A percentile compares a stretch with the other conserved stretches of the same genome.
Evolutionary conservation across 495 filamentous ascomycete genomes (phyloP).

Genomic region (Annulohypoxylon bovei): DNA sequence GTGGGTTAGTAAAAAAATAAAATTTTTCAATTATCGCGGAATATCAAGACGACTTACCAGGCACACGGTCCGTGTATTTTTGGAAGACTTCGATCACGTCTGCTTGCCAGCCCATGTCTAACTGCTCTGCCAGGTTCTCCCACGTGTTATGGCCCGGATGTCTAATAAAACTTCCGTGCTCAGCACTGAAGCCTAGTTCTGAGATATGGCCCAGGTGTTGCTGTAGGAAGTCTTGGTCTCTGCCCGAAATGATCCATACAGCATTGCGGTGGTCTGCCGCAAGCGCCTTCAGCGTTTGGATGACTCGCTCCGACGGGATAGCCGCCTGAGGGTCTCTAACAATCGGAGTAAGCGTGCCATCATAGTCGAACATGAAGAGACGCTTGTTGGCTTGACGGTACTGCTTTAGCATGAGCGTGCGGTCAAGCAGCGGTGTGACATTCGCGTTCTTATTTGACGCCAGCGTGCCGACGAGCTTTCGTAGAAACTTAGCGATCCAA

Average conservation of each 20-base stretch:
- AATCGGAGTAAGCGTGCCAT: slow-evolving; percentile 96
- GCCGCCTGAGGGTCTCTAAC: slow-evolving; percentile 88
- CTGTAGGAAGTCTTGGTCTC: slow-evolving; percentile 87
- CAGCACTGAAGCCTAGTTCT: slow-evolving; percentile 87
- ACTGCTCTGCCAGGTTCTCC: slow-evolving; percentile 84
- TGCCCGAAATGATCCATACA: slow-evolving; percentile 98
- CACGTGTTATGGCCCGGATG: slow-evolving; percentile 76
- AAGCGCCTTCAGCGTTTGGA: slow-evolving; percentile 79
- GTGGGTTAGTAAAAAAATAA: slow-evolving; percentile 41
- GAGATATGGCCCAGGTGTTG: slow-evolving; percentile 87
- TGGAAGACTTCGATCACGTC: slow-evolving; percentile 83
- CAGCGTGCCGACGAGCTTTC: slow-evolving; percentile 78
- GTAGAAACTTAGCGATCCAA: slow-evolving; percentile 82
- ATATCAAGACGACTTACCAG: slow-evolving; percentile 60
- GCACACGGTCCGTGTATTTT: slow-evolving; percentile 83
- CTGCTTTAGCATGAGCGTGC: slow-evolving; percentile 69
- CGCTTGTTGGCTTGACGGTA: slow-evolving; percentile 77
- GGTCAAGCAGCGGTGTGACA: slow-evolving; percentile 83
- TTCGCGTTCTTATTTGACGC: slow-evolving; percentile 77
- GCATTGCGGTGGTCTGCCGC: slow-evolving; percentile 81
- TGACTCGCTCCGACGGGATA: slow-evolving; percentile 82
- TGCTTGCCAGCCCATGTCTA: slow-evolving; percentile 89
- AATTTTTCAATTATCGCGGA: background rate
- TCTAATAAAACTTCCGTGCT: slow-evolving; percentile 94
- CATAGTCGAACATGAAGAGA: slow-evolving; percentile 98